phyloP scores from a whole-genome alignment of 129 eudicot genomes.

The Flaveria sonorensis region DNA sequence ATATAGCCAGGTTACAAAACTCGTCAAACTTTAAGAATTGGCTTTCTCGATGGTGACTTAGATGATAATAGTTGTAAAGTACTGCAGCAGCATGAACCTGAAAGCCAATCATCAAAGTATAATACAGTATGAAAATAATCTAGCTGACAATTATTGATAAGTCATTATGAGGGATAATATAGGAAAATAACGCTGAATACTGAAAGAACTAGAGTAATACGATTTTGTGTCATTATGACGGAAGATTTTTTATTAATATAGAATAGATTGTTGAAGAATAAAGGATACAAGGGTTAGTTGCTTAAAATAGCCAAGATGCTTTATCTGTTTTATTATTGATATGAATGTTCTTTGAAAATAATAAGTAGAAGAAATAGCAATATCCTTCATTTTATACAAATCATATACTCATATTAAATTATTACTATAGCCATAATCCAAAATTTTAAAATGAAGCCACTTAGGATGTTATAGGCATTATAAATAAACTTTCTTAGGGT shows the following conservation, averaged over 20 bases:
- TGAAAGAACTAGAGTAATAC: not conserved
- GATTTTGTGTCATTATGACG: not conserved
- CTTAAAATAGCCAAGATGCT: too few species aligned
- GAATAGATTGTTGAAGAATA: not conserved
- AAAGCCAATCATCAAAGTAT: not conserved
- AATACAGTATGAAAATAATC: not conserved
- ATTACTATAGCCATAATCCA: too few species aligned
- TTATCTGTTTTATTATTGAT: not conserved
- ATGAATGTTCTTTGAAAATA: not conserved
- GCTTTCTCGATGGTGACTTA: slow-evolving; percentile 48
- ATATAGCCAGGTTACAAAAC: slow-evolving; percentile 69
- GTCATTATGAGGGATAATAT: not conserved
- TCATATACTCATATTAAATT: not conserved
- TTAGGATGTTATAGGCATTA: not conserved
- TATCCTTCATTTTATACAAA: not conserved
- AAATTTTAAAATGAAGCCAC: not conserved
- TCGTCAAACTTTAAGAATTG: slow-evolving; percentile 54
- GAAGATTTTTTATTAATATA: not conserved
- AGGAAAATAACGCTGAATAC: not conserved
- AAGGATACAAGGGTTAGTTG: not conserved
- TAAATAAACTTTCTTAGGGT: not conserved
- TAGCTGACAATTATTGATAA: not conserved
- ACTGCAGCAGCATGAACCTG: slow-evolving; percentile 90
- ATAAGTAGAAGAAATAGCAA: not conserved
- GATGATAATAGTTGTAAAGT: slow-evolving; percentile 83